phyloP scores from a whole-genome alignment of 2,329 filamentous ascomycete species.

The Colletotrichum spaethianum region DNA sequence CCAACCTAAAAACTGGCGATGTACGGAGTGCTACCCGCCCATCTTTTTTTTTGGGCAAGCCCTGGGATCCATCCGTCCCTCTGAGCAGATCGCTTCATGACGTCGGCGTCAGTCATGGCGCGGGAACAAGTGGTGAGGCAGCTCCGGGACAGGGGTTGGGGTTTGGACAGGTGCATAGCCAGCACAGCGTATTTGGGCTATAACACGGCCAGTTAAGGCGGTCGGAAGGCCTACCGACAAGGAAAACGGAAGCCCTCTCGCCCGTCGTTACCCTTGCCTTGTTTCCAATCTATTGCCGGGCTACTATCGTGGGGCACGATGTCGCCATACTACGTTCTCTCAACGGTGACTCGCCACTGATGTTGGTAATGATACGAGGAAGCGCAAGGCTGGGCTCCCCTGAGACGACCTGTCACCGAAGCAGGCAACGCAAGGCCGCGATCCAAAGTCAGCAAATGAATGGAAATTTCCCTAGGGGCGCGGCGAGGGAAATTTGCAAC shows the following conservation, averaged over 20 bases:
- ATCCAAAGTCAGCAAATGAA: conserved; percentile 31
- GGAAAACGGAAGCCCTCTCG: conserved; percentile 26
- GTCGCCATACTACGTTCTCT: not conserved
- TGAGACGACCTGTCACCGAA: conserved; percentile 16
- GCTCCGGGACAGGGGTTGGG: conserved; percentile 33
- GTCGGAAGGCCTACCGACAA: conserved; percentile 27
- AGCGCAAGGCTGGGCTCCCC: conserved; percentile 23
- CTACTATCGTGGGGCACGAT: conserved; percentile 4
- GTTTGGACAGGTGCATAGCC: conserved; percentile 32
- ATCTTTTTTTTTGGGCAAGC: not conserved
- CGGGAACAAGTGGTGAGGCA: conserved; percentile 34
- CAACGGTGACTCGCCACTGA: conserved; percentile 22
- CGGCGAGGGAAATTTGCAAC: conserved; percentile 16
- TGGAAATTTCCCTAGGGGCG: not conserved
- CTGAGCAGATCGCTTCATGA: conserved; percentile 35
- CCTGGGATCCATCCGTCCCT: conserved; percentile 19
- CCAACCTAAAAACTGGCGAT: conserved; percentile 19
- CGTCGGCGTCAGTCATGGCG: conserved; percentile 36
- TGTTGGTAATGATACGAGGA: conserved; percentile 21
- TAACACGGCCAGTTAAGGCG: conserved; percentile 29
- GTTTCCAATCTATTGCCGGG: conserved; percentile 33
- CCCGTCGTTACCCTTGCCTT: conserved; percentile 28
- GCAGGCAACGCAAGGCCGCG: conserved; percentile 19
- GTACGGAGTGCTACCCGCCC: conserved; percentile 16
- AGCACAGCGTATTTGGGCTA: conserved; percentile 35